Evolutionary conservation across 305 asterid genomes (phyloP), one percentile per base, ranked within the genome.

Genomic region (Ruellia speciosa): DNA sequence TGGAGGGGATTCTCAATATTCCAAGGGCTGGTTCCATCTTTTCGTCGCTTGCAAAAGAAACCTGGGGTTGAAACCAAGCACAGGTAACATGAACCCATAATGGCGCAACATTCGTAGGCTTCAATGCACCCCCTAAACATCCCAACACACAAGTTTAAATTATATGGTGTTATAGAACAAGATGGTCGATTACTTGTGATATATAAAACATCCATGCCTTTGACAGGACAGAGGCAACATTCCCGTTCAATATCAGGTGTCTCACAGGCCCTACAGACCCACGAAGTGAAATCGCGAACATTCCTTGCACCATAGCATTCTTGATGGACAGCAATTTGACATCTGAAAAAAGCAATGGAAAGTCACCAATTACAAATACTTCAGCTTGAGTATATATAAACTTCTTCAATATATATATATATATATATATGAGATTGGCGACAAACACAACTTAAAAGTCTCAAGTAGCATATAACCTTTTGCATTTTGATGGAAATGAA

Each of bases 31-130:
- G 99, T 66, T 92, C 99, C 99, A 92, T 92, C 74, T 73, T 81
- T 70, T 88, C 96, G 56, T 86, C 95, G 37, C 83, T 88, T 58
- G 94, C 94, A 73, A 92, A 92, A 56, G 89, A 81, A 74, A 88
- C 97, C 81, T 92, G 84, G 17, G 99, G 99, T 76, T 80, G 97
- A 77, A 88, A 92, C 99, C 99, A 92, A 75, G 99, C 99, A 77
- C 99, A 92, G 57, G 99, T 88, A 70, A 92, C 76, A 67, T 92
- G 99, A 69, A 92, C 99, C 99, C 99, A 92, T 59, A 92, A 72
- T 24, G 88, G 85, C 18, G 78, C 72, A 35, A 88, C 72, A 56
- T 88, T 93, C 16, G 97, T 82, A 60, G 99, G 97, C 87, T 92
- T 92, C 82, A 92, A 64, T 45, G 99, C 97, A 46, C 99, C 99